Base-by-base conservation (phyloP, 441 rosid species). In the Kokia cookei region DNA sequence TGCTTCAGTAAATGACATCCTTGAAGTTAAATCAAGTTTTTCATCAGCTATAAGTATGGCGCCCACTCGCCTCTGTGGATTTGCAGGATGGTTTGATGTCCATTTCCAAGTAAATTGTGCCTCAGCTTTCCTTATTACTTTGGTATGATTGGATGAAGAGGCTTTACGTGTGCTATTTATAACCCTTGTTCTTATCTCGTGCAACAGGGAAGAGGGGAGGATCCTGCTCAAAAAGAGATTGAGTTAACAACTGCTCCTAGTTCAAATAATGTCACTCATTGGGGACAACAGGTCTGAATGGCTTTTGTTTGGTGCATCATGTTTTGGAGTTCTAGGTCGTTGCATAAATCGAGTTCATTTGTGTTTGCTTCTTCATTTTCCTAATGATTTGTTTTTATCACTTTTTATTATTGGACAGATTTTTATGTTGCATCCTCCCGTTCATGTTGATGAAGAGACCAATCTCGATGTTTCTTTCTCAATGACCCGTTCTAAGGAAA, bases 61-160 rank as follows among this genome's bases (percentile, higher is more conserved):
- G 65, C 73, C 82, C 75, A 80, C 92, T 22, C 84, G 84, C 77
- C 89, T 95, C 61, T 89, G 91, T 72, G 99, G 95, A 54, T 93
- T 91, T 80, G 90, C 85, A 73, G 99, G 99, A 85, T 95, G 99
- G 99, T 95, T 95, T 63, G 99, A 95, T 81, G 99, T 95, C 85
- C 97, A 90, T 80, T 95, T 95, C 80, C 84, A 85, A 82, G 99
- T 94, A 83, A 87, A 93, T 82, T 57, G 73, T 72, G 69, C 65
- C 47, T 75, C 51, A 32, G 9, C 63, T n/a, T 64, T 40, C 54
- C 55, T 69, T 76, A 60, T 75, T 29, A 53, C 35, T 43, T 58
- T 68, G 45, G 27, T 50, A 5, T 1, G 11, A 32, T 48, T n/a
- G 32, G 9, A 19, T 3, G 73, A 53, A 71, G 50, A 7, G 51